These are phyloP conservation scores for Selaginella moellendorffii DNA, from an alignment of 75 land plant genomes.

Conservation along the genomic window DNA sequence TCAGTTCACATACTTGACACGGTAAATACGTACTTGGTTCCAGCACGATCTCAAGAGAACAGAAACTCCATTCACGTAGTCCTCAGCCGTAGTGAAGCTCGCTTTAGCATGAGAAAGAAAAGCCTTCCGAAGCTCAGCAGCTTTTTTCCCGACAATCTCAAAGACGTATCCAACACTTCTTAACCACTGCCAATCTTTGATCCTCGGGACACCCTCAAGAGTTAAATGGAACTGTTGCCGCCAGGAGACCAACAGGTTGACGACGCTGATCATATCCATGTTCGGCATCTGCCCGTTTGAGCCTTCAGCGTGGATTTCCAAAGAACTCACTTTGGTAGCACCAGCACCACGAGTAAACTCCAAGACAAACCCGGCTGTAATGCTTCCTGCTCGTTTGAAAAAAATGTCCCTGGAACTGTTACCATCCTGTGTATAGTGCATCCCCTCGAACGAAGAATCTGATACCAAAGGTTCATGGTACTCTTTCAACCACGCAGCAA, in stretches of 20 bases:
- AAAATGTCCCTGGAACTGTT: neutral
- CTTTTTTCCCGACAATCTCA: conserved; percentile 42
- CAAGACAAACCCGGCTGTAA: conserved; percentile 78
- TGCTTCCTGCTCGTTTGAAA: conserved; percentile 80
- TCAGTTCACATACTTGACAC: no score
- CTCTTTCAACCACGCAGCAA: conserved; percentile 72
- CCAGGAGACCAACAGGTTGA: conserved; percentile 63
- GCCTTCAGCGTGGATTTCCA: conserved; percentile 67
- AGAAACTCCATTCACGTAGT: conserved; percentile 71
- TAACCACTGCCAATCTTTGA: conserved; percentile 45
- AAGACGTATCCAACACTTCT: conserved; percentile 36
- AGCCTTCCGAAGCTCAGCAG: conserved; percentile 30
- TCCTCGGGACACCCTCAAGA: conserved; percentile 29
- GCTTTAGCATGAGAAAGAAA: conserved; percentile 50
- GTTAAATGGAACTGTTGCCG: conserved; percentile 55
- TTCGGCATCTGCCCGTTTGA: conserved; percentile 98
- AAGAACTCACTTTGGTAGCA: conserved; percentile 17
- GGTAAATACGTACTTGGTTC: no score
- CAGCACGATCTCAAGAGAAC: conserved; percentile 70
- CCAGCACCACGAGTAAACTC: conserved; percentile 25
- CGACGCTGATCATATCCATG: conserved; percentile 76
- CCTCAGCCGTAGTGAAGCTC: conserved; percentile 52
- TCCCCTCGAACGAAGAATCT: neutral
- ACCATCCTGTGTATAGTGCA: neutral
- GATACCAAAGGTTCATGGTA: conserved; percentile 42